A percentile compares a stretch with the other conserved stretches of the same genome.
These are phyloP conservation scores for Rubia yunnanensis DNA, from an alignment of 257 asterid species.

Conservation along the genomic window DNA sequence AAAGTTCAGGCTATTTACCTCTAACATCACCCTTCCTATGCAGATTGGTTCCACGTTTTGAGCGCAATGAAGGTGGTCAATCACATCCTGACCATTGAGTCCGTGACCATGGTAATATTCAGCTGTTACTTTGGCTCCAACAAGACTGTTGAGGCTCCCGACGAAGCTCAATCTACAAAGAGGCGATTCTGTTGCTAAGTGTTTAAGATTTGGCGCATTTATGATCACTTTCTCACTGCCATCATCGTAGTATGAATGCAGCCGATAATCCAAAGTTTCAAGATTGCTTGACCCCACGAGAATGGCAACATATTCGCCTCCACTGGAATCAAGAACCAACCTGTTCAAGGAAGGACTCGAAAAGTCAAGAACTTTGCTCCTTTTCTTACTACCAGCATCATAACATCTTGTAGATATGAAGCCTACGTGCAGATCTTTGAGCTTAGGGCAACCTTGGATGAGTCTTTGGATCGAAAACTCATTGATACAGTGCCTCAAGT, in stretches of 20 bases:
- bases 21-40: neutral
- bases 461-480: constrained; percentile 1
- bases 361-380: neutral
- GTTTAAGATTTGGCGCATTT: constrained; percentile 2
- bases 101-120: neutral
- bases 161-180: neutral
- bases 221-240: neutral
- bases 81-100: neutral
- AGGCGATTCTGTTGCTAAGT: neutral
- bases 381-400: neutral
- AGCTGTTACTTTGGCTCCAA: neutral
- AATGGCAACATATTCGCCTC: neutral
- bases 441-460: constrained; percentile 5
- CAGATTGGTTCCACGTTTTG: neutral
- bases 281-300: neutral
- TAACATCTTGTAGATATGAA: neutral
- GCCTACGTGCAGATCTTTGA: neutral
- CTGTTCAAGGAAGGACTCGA: neutral
- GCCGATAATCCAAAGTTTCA: neutral
- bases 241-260: neutral
- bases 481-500: neutral
- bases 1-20: neutral
- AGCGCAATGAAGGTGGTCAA: neutral
- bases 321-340: neutral
- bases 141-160: neutral